Evolutionary conservation across 2,329 filamentous ascomycete genomes (phyloP), one percentile per base, ranked within the genome.

Genomic region (Pseudocercospora vitis): DNA sequence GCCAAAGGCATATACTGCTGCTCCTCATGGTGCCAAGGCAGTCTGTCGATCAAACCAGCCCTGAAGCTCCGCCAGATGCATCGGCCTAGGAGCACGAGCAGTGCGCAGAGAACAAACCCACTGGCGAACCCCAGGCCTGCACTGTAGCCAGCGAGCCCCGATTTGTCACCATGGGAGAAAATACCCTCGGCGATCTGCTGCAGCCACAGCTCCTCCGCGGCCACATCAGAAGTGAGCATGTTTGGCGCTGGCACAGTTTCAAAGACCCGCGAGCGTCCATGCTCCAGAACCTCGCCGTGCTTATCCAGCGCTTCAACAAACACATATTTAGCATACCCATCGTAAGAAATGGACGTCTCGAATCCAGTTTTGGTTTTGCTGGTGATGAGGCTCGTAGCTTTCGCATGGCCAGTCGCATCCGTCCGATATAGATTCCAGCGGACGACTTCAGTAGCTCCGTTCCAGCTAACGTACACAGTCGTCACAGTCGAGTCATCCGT

Each of bases 391-490:
- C 21, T 42, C 21, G 21, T 26, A 11, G 21, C 21, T 16, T n/a
- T 21, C 8, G 37, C 21, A 8, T 11, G 37, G 12, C 37, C 37
- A 24, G 19, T 42, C 6, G 37, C 37, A 24, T 42, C 37, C n/a
- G 37, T 42, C 3, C 37, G 37, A 14, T 42, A 26, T 4, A 42
- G 18, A 24, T 42, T 42, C 18, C 19, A 42, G 21, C 19, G n/a
- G 7, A 6, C 32, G 14, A 59, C 48, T 39, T 59, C 56, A 0
- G 74, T 76, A 0, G 73, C 73, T 4, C 74, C 74, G 53, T 76
- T 76, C 74, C 74, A 76, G n/a, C 74, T 79, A 0, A 80, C 77
- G 63, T 80, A 81, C 3, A 74, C 58, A 3, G 69, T 64, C 4
- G 58, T 68, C 0, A 64, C 65, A 1, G 64, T 57, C 6, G 47